Base-by-base conservation (phyloP, 768 basidiomycete genomes). In the Boletus sp. region DNA sequence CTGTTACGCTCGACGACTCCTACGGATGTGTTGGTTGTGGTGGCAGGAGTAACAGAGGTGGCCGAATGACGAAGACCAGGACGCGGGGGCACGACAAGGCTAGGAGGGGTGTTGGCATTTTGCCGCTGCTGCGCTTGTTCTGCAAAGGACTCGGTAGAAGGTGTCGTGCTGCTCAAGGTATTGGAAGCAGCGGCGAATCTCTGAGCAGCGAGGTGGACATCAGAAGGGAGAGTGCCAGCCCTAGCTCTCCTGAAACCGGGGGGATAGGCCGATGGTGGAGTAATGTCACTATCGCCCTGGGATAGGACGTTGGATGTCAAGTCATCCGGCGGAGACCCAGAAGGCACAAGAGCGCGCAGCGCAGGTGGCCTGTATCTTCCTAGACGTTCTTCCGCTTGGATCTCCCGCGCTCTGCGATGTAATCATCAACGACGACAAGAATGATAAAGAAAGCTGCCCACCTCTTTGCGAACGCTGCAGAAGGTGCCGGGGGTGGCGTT, bases 151-250 rank as follows among this genome's bases (percentile, higher is more conserved):
- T 81, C 77, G 72, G 83, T 71, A 67, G 74, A 75, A 70, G 83
- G 62, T 67, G 77, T 58, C 47, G 80, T 76, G 66, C 75, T 79
- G 44, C 78, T 73, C 64, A 86, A 71, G 33, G 81, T 83, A 73
- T 73, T 81, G 28, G 85, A 81, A 56, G 86, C 80, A 33, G 87
- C 85, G 30, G 86, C 87, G 73, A 85, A 92, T 56, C 87, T 84
- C 72, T 92, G 89, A 51, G 92, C 87, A 56, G 89, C 90, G 64
- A 93, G 86, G 68, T 90, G 88, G 52, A 96, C 88, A 72, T 95
- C 95, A 64, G 94, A 96, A 76, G 95, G 95, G 68, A 98, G 84
- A 80, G 95, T 98, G 56, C 94, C 96, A 64, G 95, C 96, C 86
- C 94, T 87, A 69, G 94, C 92, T 80, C 94, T 86, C 77, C 92